A percentile compares a stretch with the other conserved stretches of the same genome.
These are phyloP conservation scores for Antarctomyces pellizariae DNA, from an alignment of 495 filamentous ascomycete species.

Conservation along the genomic window DNA sequence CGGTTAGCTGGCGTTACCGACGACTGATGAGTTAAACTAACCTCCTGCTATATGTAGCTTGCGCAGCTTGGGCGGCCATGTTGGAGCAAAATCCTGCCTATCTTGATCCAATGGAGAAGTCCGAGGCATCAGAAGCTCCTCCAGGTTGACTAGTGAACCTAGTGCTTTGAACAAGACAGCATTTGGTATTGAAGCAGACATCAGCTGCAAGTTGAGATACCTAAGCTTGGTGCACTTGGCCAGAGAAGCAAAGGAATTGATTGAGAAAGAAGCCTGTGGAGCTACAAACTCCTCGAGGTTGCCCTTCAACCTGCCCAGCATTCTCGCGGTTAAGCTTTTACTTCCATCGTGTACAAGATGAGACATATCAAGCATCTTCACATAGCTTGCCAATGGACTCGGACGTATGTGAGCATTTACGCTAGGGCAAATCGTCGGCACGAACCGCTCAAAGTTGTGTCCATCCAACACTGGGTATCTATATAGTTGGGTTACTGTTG, in stretches of 20 bases:
- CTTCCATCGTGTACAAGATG: conserved; percentile 39
- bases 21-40: no score
- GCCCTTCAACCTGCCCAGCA: conserved; percentile 33
- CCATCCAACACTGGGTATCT: conserved; percentile 24
- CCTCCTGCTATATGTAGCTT: conserved; percentile 21
- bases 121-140: conserved; percentile 30
- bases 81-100: conserved; percentile 3
- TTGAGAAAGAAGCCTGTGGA: conserved; percentile 37
- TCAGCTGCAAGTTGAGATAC: conserved; percentile 33
- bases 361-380: conserved; percentile 32
- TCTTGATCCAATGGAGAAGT: conserved; percentile 17
- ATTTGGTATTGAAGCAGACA: conserved; percentile 28
- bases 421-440: conserved; percentile 36
- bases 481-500: conserved; percentile 32
- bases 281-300: conserved; percentile 37
- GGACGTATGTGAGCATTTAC: conserved; percentile 30
- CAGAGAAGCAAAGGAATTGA: conserved; percentile 39
- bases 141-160: conserved; percentile 22
- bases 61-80: conserved; percentile 23
- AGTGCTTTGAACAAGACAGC: conserved; percentile 28
- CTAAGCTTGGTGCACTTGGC: conserved; percentile 33
- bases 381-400: conserved; percentile 27
- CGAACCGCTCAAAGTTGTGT: conserved; percentile 32
- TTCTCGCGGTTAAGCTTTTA: conserved; percentile 37
- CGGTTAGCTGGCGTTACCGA: no score